phyloP scores from a whole-genome alignment of 1,284 basidiomycete genomes.

The Melampsora medusae region DNA sequence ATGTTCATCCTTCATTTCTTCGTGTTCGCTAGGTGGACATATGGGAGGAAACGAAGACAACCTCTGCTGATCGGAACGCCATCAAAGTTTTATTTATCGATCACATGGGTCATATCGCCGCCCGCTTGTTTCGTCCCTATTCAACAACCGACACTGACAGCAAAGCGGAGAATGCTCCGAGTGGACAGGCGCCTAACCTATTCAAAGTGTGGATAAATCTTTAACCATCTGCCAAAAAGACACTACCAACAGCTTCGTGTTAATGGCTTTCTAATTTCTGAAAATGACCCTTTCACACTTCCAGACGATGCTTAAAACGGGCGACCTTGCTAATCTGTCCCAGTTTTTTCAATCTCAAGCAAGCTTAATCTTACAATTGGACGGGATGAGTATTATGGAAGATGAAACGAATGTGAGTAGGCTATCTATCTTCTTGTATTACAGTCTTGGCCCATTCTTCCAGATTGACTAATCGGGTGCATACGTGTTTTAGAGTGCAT shows the following conservation, averaged over 20 bases:
- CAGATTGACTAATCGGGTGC: background rate
- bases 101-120: conserved; percentile 37
- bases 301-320: conserved; percentile 19
- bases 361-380: conserved; percentile 9
- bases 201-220: background rate
- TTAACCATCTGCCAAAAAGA: background rate
- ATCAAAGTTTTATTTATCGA: conserved; percentile 42
- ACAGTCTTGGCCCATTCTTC: background rate
- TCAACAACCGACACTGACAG: background rate
- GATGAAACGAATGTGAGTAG: conserved; percentile 19
- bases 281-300: background rate
- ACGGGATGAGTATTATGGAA: conserved; percentile 5
- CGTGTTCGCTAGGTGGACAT: conserved; percentile 13
- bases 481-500: conserved; percentile 11
- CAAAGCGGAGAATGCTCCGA: too few species aligned
- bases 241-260: background rate
- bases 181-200: too few species aligned
- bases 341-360: conserved; percentile 24
- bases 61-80: conserved; percentile 29
- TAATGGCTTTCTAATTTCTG: background rate
- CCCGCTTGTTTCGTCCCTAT: conserved; percentile 13
- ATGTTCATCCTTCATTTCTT: background rate
- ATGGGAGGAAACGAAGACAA: conserved; percentile 21
- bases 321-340: conserved; percentile 11
- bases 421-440: background rate